phyloP scores from a whole-genome alignment of 2,329 filamentous ascomycete genomes.

The Teratosphaeria epicoccoides region DNA sequence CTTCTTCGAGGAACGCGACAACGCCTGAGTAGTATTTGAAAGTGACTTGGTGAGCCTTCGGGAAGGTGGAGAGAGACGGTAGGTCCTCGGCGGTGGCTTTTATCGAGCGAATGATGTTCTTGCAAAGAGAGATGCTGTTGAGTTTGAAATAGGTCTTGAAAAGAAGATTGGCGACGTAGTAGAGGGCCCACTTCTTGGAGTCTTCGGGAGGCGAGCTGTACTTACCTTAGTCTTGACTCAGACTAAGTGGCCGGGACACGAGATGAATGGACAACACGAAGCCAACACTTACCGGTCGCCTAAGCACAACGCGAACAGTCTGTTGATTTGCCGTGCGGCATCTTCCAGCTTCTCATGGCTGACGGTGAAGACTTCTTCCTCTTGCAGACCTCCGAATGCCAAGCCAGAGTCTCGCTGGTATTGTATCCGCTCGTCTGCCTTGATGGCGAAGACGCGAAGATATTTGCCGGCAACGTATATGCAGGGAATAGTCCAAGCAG shows the following conservation, averaged over 20 bases:
- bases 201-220: conserved; percentile 67
- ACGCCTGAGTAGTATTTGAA: conserved; percentile 96
- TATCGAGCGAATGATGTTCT: conserved; percentile 78
- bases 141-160: conserved; percentile 96
- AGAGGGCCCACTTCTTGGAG: conserved; percentile 95
- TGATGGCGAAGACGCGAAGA: conserved; percentile 77
- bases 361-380: conserved; percentile 76
- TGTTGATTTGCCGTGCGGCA: conserved; percentile 79
- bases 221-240: conserved; percentile 14
- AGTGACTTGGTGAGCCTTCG: conserved; percentile 81
- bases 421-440: conserved; percentile 64
- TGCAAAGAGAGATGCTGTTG: conserved; percentile 78
- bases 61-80: conserved; percentile 67
- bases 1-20: conserved; percentile 86
- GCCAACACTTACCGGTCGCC: conserved; percentile 61
- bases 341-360: conserved; percentile 77
- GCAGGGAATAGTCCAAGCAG: conserved; percentile 86
- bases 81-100: conserved; percentile 61
- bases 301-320: conserved; percentile 82
- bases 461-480: conserved; percentile 82
- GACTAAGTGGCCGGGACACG: background rate
- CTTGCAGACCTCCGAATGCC: conserved; percentile 47
- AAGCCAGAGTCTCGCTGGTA: conserved; percentile 32
- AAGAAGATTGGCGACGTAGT: conserved; percentile 84
- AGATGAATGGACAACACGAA: background rate